Base-by-base conservation (phyloP, 1,139 yeast species). In the Yamadazyma conglobata region DNA sequence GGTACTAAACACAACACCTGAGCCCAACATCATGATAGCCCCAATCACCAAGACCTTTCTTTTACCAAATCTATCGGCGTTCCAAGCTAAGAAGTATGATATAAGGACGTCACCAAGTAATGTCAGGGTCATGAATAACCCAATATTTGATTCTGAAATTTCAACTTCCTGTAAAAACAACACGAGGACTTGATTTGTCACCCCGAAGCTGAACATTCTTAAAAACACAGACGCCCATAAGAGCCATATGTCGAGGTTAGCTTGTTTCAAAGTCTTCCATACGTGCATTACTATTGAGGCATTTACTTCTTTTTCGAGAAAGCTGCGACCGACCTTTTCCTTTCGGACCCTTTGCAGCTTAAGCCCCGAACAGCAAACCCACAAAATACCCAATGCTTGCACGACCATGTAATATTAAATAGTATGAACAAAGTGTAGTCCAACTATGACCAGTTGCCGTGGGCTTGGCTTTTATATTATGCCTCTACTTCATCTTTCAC, bases 101-200 rank as follows among this genome's bases (percentile, higher is more conserved):
- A 87, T 66, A 0, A 73, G 34, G 0, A 88, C 85, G 50, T 87
- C 96, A 1, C 96, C 96, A 2, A 80, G 52, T 42, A 87, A 60
- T 0, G 96, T 87, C 34, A 80, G 58, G 0, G 95, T 75, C 95
- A 88, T 87, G 52, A 88, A 88, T 20, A 75, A 38, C 2, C 96
- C 96, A 28, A 84, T 82, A 22, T 64, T 54, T 1, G 71, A 51
- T 35, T 83, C 87, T 1, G 73, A 46, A 27, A 83, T 65, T 2
- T 70, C 73, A 5, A 83, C 54, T 4, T 70, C 65, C 34, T 71
- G 72, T 29, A 88, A 64, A 44, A 79, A 86, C 10, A 85, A 65
- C 0, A 91, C 82, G 28, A 88, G 59, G 5, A 88, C 79, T 58
- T 87, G 89, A 46, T 87, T 85, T 9, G 93, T 81, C 38, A 83